Percentiles rank a stretch among this genome's conserved stretches.
Conservation (phyloP, 306 rosid genomes). For the Vachellia pachyceras region DNA sequence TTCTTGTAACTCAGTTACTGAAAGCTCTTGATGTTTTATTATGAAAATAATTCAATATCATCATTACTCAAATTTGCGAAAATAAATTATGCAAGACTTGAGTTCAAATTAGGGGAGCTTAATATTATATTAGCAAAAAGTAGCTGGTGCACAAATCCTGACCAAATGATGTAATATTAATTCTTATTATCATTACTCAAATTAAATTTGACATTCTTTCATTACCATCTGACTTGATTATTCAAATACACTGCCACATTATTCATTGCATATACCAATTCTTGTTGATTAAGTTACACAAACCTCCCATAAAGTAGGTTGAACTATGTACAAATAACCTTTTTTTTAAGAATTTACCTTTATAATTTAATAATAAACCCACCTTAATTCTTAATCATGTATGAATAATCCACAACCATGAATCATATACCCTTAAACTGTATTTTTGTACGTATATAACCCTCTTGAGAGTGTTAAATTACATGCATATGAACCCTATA, state of each 20-base stretch:
- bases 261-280: not conserved
- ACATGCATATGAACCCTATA: too few species aligned
- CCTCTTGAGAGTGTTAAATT: too few species aligned
- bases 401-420: too few species aligned
- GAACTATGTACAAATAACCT: too few species aligned
- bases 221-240: not conserved
- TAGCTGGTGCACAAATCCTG: not conserved
- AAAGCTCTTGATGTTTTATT: not conserved
- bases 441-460: too few species aligned
- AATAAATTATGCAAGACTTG: not conserved
- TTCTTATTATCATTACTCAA: not conserved
- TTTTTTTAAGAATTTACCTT: too few species aligned
- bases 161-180: not conserved
- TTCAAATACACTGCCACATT: not conserved
- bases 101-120: not conserved
- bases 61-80: not conserved
- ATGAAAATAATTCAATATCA: not conserved
- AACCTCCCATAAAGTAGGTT: not conserved
- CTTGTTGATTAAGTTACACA: too few species aligned
- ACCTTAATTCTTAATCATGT: not conserved
- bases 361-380: not conserved
- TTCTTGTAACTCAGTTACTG: not conserved
- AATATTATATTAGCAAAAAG: not conserved
- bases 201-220: not conserved
- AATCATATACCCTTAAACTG: too few species aligned